These are phyloP conservation scores for Teratosphaeria epicoccoides DNA, from an alignment of 2,329 filamentous ascomycete species.

Conservation along the genomic window DNA sequence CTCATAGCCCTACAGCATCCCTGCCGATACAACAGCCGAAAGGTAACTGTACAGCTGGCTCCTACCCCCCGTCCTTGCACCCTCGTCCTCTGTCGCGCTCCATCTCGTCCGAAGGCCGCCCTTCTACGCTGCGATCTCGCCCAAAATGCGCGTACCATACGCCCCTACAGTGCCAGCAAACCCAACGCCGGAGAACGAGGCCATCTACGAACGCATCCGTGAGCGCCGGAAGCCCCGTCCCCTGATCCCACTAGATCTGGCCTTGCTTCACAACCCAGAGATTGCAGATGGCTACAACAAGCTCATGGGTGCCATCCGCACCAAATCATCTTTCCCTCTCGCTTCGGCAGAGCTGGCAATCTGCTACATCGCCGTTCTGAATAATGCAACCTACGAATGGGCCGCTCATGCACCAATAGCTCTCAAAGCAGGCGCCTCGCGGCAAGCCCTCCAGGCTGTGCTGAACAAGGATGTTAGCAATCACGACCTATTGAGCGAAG, in stretches of 20 bases:
- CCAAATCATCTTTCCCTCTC: slow-evolving; percentile 22
- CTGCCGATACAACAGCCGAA: background rate
- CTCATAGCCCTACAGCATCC: background rate
- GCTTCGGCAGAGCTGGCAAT: slow-evolving; percentile 26
- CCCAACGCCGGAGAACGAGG: slow-evolving; percentile 36
- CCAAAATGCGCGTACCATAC: slow-evolving; percentile 57
- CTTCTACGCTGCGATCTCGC: background rate
- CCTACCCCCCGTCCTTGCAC: background rate
- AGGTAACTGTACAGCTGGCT: background rate
- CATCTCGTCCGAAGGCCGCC: background rate
- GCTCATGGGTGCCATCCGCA: slow-evolving; percentile 46
- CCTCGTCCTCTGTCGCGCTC: background rate
- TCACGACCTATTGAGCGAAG: slow-evolving; percentile 15
- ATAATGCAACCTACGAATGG: slow-evolving; percentile 28
- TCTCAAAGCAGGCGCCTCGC: slow-evolving; percentile 20
- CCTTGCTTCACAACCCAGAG: slow-evolving; percentile 62
- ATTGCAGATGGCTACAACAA: slow-evolving; percentile 68
- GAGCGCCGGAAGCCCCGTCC: slow-evolving; percentile 58
- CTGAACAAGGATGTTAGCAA: slow-evolving; percentile 14
- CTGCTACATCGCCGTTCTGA: slow-evolving; percentile 28
- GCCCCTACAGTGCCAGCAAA: slow-evolving; percentile 43
- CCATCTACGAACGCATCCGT: slow-evolving; percentile 52
- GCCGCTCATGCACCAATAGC: slow-evolving; percentile 24
- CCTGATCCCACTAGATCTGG: slow-evolving; percentile 63
- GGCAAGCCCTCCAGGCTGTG: slow-evolving; percentile 18